Evolutionary conservation across 805 yeast genomes (phyloP), one percentile per base, ranked within the genome.

Genomic region (Helenozyma rhizophorensis): DNA sequence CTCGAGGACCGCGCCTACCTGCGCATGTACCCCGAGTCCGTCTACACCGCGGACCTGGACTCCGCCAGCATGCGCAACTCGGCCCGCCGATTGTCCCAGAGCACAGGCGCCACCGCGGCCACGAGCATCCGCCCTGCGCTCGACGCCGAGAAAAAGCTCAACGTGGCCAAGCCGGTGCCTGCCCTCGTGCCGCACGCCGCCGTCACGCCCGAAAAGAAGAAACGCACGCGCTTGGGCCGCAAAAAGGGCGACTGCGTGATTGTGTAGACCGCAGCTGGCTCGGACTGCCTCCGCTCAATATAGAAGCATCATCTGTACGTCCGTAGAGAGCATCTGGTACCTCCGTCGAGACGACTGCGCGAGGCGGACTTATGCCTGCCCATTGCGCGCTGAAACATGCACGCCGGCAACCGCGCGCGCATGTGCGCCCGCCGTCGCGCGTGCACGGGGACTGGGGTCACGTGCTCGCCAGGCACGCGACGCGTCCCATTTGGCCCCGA

Each of bases 171-270:
- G 24, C 12, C 28, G 11, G 27, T 17, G 3, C 22, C 25, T 16
- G 9, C 25, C 8, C 22, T 12, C 17, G 28, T 17, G 5, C n/a
- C 34, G 17, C 24, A 14, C 25, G 15, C 27, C 12, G 27, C 14
- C 21, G 26, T 14, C 14, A 14, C 35, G 7, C 7, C 5, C 7
- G 8, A 17, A 21, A 34, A 35, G 14, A 36, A 39, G 30, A 36
- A 33, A 28, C 31, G 19, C 24, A 21, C 29, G 17, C 34, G 33
- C 8, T 22, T 33, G 21, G 30, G 40, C 25, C 34, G 40, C 17
- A 35, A 19, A 9, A 30, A 32, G 27, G 40, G 34, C 30, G 46
- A 42, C 27, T 42, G 46, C 16, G 35, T 39, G 12, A 29, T 42
- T 17, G 30, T 36, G 34, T 42, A 23, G 18, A n/a, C n/a, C n/a